A percentile compares a stretch with the other conserved stretches of the same genome.
Evolutionary conservation across 2,329 filamentous ascomycete species (phyloP).

Genomic region (Leptographium procerum): DNA sequence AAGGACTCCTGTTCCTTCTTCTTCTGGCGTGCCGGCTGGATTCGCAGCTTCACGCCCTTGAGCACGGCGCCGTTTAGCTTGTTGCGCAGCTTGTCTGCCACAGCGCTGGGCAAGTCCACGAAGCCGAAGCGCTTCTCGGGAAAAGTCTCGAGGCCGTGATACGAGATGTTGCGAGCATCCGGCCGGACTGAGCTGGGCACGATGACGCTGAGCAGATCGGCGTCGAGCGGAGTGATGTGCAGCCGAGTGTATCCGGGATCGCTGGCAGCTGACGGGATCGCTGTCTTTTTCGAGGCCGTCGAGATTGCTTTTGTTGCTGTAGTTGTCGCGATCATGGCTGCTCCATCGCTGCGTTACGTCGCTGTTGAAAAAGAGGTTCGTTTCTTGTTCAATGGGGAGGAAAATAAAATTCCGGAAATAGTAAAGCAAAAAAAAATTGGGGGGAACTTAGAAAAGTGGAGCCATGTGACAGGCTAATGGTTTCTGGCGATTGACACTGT

Average conservation of each 20-base stretch:
- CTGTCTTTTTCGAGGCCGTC: background rate
- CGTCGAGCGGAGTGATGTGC: conserved; percentile 79
- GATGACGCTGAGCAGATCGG: conserved; percentile 60
- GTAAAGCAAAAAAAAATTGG: too few relatives aligned
- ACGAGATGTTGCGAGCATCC: conserved; percentile 71
- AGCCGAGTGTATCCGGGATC: conserved; percentile 43
- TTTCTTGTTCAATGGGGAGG: too few relatives aligned
- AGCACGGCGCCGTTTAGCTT: conserved; percentile 81
- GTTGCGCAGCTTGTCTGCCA: conserved; percentile 83
- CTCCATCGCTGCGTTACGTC: too few relatives aligned
- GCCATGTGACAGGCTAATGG: too few relatives aligned
- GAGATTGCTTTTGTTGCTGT: too few relatives aligned
- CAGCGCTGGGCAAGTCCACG: conserved; percentile 66
- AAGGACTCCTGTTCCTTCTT: conserved; percentile 23
- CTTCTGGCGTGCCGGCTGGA: conserved; percentile 59
- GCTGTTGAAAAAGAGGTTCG: too few relatives aligned
- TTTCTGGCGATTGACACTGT: too few relatives aligned
- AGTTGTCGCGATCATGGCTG: background rate
- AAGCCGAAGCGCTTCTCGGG: conserved; percentile 87
- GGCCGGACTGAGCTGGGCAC: conserved; percentile 56
- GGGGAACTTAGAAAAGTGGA: too few relatives aligned
- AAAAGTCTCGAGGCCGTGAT: conserved; percentile 73
- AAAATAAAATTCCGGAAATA: background rate
- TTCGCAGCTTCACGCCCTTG: conserved; percentile 71
- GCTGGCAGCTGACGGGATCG: background rate